Conservation (phyloP, 345 rosid species). For the Passiflora organensis region DNA sequence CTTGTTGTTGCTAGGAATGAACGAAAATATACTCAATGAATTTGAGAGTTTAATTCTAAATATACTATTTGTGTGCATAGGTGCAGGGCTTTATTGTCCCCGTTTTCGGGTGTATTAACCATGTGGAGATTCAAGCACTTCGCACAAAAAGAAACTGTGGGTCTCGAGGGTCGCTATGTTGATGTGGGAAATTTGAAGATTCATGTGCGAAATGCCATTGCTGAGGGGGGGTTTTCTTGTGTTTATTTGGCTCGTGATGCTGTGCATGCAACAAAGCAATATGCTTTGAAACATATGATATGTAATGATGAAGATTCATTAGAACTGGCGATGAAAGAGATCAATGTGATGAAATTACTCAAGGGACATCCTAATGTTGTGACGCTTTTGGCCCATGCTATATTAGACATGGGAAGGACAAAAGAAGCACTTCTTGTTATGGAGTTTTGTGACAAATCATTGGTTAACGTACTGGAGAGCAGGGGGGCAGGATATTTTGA, state of each 20-base stretch:
- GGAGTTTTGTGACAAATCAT: slow-evolving; percentile 90
- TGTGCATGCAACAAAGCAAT: slow-evolving; percentile 62
- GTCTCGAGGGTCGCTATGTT: slow-evolving; percentile 83
- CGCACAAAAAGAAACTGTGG: slow-evolving; percentile 69
- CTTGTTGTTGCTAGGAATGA: too few species aligned
- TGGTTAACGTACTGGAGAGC: slow-evolving; percentile 70
- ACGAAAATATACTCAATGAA: too few species aligned
- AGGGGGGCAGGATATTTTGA: slow-evolving; percentile 82
- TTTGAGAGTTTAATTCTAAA: too few species aligned
- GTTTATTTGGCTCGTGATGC: slow-evolving; percentile 86
- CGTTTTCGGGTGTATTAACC: too few species aligned
- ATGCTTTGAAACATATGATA: slow-evolving; percentile 90
- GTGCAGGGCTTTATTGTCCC: too few species aligned
- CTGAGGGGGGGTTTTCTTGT: slow-evolving; percentile 94
- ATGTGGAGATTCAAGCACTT: slow-evolving; percentile 98
- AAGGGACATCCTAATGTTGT: slow-evolving; percentile 90
- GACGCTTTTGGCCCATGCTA: slow-evolving; percentile 54
- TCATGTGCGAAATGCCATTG: slow-evolving; percentile 66
- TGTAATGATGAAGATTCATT: slow-evolving; percentile 84
- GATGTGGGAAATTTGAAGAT: slow-evolving; percentile 81
- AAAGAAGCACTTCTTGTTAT: slow-evolving; percentile 88
- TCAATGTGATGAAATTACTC: slow-evolving; percentile 71
- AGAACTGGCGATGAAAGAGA: slow-evolving; percentile 73
- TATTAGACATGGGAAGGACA: slow-evolving; percentile 84
- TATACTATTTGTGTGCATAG: too few species aligned